Evolutionary conservation across 192 early-diverging fungal species (phyloP).

Genomic region (Coemansia sp.): DNA sequence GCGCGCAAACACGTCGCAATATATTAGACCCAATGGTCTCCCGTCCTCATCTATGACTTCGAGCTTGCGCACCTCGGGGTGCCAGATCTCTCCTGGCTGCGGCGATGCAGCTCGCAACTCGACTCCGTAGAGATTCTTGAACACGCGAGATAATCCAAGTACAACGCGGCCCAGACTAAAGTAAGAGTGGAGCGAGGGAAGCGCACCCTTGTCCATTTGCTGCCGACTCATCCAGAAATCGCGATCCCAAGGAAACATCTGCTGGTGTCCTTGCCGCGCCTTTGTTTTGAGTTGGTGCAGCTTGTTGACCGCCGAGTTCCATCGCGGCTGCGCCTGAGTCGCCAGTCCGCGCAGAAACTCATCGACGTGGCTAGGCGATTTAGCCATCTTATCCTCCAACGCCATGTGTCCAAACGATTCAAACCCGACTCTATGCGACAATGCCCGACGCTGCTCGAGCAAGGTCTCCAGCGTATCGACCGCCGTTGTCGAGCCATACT

Average conservation of each 20-base stretch:
- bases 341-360: slow-evolving; percentile 80
- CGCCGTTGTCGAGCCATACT: slow-evolving; percentile 65
- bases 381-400: slow-evolving; percentile 92
- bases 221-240: slow-evolving; percentile 64
- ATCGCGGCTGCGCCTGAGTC: slow-evolving; percentile 58
- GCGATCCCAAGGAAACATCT: slow-evolving; percentile 79
- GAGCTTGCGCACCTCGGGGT: slow-evolving; percentile 85
- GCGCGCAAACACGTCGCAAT: slow-evolving; percentile 91
- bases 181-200: slow-evolving; percentile 63
- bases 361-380: slow-evolving; percentile 77
- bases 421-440: slow-evolving; percentile 77
- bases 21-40: slow-evolving; percentile 85
- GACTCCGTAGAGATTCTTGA: slow-evolving; percentile 85
- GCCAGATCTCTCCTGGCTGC: slow-evolving; percentile 86
- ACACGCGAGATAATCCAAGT: slow-evolving; percentile 82
- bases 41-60: slow-evolving; percentile 89
- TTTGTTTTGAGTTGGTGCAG: background rate
- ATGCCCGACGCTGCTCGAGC: slow-evolving; percentile 66
- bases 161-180: slow-evolving; percentile 90
- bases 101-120: slow-evolving; percentile 69
- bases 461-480: slow-evolving; percentile 72
- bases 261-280: background rate
- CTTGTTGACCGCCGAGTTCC: slow-evolving; percentile 6
- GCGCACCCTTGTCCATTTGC: slow-evolving; percentile 41
- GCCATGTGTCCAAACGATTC: slow-evolving; percentile 83